Evolutionary conservation across 768 basidiomycete species (phyloP).

Genomic region (Rhodotorula paludigena): DNA sequence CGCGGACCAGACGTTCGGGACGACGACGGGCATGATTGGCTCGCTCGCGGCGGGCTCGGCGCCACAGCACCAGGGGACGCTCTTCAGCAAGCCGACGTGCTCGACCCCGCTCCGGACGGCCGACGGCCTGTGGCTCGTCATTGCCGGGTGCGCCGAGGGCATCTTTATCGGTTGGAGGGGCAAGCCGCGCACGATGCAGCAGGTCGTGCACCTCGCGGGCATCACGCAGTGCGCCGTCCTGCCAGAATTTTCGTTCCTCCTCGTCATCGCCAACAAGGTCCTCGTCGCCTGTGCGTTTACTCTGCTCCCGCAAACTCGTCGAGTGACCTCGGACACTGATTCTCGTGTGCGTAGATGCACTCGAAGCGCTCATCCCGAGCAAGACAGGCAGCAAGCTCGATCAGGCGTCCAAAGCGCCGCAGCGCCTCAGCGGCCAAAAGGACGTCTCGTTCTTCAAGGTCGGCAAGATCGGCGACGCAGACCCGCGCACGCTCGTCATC

Average conservation of each 20-base stretch:
- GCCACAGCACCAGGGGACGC: constrained; percentile 1
- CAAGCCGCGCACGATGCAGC: constrained; percentile 81
- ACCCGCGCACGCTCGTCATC: constrained; percentile 71
- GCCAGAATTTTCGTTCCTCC: constrained; percentile 92
- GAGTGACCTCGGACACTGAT: constrained; percentile 42
- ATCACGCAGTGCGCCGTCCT: constrained; percentile 94
- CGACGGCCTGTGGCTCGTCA: constrained; percentile 78
- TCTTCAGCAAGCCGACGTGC: constrained; percentile 64
- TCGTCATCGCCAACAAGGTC: constrained; percentile 79
- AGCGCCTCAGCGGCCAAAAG: constrained; percentile 81
- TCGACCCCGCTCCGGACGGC: constrained; percentile 80
- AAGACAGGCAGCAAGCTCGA: constrained; percentile 51
- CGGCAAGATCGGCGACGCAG: constrained; percentile 65
- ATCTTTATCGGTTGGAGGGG: constrained; percentile 92
- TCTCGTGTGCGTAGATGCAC: constrained; percentile 55
- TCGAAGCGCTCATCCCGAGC: constrained; percentile 91
- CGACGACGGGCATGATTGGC: constrained; percentile 20
- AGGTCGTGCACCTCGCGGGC: constrained; percentile 85
- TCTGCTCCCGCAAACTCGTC: not conserved
- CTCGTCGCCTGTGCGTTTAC: constrained; percentile 60
- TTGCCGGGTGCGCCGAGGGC: constrained; percentile 90
- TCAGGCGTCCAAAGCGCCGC: constrained; percentile 64
- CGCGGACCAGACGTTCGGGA: constrained; percentile 35
- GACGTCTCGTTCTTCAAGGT: constrained; percentile 96
- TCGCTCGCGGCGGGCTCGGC: not conserved